A percentile compares a stretch with the other conserved stretches of the same genome.
Evolutionary conservation across 805 yeast genomes (phyloP).

Genomic region (Yarrowia porcina): DNA sequence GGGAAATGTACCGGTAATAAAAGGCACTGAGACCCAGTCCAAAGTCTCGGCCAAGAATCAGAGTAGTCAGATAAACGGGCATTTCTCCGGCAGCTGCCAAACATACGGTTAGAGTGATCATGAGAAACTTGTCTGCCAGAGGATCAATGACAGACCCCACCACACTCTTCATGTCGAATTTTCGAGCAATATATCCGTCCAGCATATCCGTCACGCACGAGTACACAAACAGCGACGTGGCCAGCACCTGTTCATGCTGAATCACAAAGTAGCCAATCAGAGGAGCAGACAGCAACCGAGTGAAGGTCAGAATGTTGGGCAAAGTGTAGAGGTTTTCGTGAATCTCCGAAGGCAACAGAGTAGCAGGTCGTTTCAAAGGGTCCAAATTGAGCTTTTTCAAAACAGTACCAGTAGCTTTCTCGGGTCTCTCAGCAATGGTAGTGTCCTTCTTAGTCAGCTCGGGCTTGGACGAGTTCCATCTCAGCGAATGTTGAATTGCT

Average conservation of each 20-base stretch:
- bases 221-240: constrained; percentile 71
- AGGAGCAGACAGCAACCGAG: constrained; percentile 81
- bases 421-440: too few relatives aligned
- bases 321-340: constrained; percentile 71
- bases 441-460: too few relatives aligned
- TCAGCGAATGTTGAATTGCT: background rate
- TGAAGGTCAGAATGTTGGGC: constrained; percentile 80
- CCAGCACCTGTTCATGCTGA: constrained; percentile 57
- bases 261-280: constrained; percentile 75
- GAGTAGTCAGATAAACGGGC: constrained; percentile 54
- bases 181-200: constrained; percentile 90
- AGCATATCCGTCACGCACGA: constrained; percentile 88
- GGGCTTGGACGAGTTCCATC: constrained; percentile 1
- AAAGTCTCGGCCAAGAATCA: constrained; percentile 83
- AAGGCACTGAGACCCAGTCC: constrained; percentile 68
- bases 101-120: constrained; percentile 81
- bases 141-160: constrained; percentile 94
- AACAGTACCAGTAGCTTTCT: too few relatives aligned
- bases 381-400: background rate
- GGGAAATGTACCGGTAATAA: constrained; percentile 64
- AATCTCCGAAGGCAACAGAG: constrained; percentile 3
- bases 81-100: constrained; percentile 64
- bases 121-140: constrained; percentile 85
- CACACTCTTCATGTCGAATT: constrained; percentile 68
- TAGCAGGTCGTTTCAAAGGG: background rate